These are phyloP conservation scores for Trichosporon faecale DNA, from an alignment of 1,284 basidiomycete genomes.

Conservation along the genomic window DNA sequence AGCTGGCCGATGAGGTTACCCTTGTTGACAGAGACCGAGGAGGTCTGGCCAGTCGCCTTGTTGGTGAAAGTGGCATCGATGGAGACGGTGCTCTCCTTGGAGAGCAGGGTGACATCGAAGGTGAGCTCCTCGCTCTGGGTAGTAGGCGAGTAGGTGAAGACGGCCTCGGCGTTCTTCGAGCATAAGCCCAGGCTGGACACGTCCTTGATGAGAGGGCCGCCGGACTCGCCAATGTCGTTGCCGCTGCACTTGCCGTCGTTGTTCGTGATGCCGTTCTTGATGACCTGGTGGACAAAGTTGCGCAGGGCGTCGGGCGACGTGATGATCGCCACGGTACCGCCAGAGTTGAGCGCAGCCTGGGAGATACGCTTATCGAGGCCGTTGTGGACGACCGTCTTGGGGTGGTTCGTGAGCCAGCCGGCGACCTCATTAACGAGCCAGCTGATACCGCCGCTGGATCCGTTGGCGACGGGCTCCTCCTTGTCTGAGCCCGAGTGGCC, in stretches of 20 bases:
- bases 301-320: not conserved
- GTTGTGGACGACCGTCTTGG: not conserved
- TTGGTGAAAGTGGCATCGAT: not conserved
- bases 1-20: not conserved
- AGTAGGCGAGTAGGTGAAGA: conserved; percentile 15
- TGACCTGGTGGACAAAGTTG: not conserved
- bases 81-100: conserved; percentile 8
- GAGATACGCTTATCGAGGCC: not conserved
- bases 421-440: too few relatives aligned
- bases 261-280: conserved; percentile 17
- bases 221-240: not conserved
- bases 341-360: not conserved
- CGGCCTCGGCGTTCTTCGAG: conserved; percentile 8
- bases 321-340: not conserved
- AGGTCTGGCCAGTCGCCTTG: conserved; percentile 13
- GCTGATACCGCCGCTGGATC: too few relatives aligned
- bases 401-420: not conserved
- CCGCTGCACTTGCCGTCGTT: conserved; percentile 16
- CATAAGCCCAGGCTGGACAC: conserved; percentile 17
- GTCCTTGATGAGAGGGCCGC: not conserved
- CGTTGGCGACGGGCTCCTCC: too few relatives aligned
- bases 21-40: not conserved
- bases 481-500: not conserved
- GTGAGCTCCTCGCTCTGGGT: conserved; percentile 4
- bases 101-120: conserved; percentile 3